Evolutionary conservation across 2,329 filamentous ascomycete species (phyloP).

Genomic region (Fusarium sterilihyphosum): DNA sequence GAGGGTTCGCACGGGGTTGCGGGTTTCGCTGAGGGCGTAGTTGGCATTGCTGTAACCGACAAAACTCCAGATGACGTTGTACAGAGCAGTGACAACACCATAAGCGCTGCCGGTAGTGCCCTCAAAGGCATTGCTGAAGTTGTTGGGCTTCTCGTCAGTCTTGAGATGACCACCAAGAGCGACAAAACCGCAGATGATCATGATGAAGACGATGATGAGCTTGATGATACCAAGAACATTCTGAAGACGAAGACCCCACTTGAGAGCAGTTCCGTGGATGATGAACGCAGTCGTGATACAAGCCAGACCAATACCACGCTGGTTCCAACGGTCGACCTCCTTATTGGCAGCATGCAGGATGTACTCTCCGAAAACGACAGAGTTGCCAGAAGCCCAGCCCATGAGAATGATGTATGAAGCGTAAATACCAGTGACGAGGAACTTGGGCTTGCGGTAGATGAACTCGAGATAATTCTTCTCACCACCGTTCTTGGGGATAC

Average conservation of each 20-base stretch:
- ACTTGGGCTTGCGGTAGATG: slow-evolving; percentile 68
- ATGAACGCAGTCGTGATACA: slow-evolving; percentile 73
- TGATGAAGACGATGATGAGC: slow-evolving; percentile 71
- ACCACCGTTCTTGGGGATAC: slow-evolving; percentile 70
- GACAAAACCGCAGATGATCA: slow-evolving; percentile 70
- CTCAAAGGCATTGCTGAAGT: slow-evolving; percentile 71
- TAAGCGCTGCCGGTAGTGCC: slow-evolving; percentile 74
- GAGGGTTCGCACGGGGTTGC: slow-evolving; percentile 71
- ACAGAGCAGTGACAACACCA: slow-evolving; percentile 74
- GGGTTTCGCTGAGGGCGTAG: slow-evolving; percentile 72
- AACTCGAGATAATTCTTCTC: slow-evolving; percentile 76
- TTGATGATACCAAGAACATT: slow-evolving; percentile 74
- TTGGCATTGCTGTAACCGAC: slow-evolving; percentile 76
- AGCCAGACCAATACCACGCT: slow-evolving; percentile 72
- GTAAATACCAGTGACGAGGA: slow-evolving; percentile 70
- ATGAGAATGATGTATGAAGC: slow-evolving; percentile 70
- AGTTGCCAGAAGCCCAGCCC: slow-evolving; percentile 73
- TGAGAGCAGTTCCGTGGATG: slow-evolving; percentile 70
- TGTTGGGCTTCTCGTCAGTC: slow-evolving; percentile 67
- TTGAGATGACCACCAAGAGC: slow-evolving; percentile 70
- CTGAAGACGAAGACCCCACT: slow-evolving; percentile 74
- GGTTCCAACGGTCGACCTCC: slow-evolving; percentile 73
- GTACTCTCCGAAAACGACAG: slow-evolving; percentile 76
- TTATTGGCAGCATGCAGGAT: slow-evolving; percentile 72
- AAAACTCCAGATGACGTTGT: slow-evolving; percentile 78